phyloP scores from a whole-genome alignment of 164 flowering plant species.

The Houttuynia cordata region DNA sequence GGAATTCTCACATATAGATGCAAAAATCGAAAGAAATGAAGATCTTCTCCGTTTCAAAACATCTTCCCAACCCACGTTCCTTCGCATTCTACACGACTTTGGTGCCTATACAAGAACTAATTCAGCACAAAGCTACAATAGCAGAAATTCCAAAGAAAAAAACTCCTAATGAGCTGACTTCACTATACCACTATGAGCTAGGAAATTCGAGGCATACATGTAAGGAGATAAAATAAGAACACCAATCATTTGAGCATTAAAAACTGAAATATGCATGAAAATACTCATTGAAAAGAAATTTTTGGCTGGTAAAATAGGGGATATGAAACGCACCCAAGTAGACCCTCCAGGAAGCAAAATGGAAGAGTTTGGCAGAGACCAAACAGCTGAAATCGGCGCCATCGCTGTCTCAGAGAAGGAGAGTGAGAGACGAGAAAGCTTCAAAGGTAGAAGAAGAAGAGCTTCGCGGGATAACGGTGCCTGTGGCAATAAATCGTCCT shows the following conservation, averaged over 20 bases:
- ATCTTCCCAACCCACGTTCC: neutral
- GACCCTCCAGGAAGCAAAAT: slow-evolving; percentile 4
- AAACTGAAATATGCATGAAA: neutral
- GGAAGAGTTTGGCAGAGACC: slow-evolving; percentile 11
- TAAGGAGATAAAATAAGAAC: neutral
- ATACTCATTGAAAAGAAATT: neutral
- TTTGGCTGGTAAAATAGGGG: neutral
- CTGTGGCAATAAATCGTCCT: too few relatives aligned
- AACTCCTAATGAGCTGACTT: too few relatives aligned
- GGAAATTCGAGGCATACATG: neutral
- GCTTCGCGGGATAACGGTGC: slow-evolving; percentile 22
- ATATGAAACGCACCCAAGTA: slow-evolving; percentile 3
- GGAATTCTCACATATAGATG: slow-evolving; percentile 9
- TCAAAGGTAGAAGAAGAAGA: slow-evolving; percentile 15
- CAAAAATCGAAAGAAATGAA: slow-evolving; percentile 4
- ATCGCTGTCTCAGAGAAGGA: slow-evolving; percentile 9
- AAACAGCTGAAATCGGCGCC: slow-evolving; percentile 31
- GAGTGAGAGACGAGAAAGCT: slow-evolving; percentile 9
- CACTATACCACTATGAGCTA: too few relatives aligned
- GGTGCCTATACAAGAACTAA: neutral
- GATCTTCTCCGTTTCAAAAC: neutral
- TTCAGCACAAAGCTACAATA: neutral
- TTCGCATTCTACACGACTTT: slow-evolving; percentile 8
- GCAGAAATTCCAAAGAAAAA: neutral
- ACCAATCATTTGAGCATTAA: neutral